Conservation (phyloP, 2,329 filamentous ascomycete genomes). For the Fusarium succisae region DNA sequence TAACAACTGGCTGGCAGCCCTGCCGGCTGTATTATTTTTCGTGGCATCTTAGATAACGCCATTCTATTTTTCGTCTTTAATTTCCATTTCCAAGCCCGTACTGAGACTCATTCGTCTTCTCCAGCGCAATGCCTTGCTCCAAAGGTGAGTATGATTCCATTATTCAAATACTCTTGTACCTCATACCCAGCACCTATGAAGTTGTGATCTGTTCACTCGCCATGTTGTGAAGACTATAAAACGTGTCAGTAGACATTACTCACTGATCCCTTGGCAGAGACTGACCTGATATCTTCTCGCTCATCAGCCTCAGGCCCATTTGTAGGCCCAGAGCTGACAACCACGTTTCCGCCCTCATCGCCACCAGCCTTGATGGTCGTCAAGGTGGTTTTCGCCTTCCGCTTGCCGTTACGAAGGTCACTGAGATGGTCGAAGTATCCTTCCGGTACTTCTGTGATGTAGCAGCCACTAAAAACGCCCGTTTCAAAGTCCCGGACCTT, state of each 20-base stretch:
- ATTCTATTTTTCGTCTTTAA: slow-evolving; percentile 60
- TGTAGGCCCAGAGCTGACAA: slow-evolving; percentile 27
- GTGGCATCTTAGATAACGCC: slow-evolving; percentile 64
- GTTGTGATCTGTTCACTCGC: slow-evolving; percentile 52
- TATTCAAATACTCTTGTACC: slow-evolving; percentile 72
- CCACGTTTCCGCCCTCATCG: slow-evolving; percentile 17
- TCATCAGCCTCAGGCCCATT: slow-evolving; percentile 20
- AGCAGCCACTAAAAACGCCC: neutral
- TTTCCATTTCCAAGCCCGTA: slow-evolving; percentile 73
- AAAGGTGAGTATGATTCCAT: slow-evolving; percentile 72
- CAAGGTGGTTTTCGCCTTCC: slow-evolving; percentile 19
- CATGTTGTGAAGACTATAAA: slow-evolving; percentile 17
- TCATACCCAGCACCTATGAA: slow-evolving; percentile 68
- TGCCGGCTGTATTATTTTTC: slow-evolving; percentile 66
- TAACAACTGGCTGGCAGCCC: slow-evolving; percentile 66
- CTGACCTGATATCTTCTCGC: slow-evolving; percentile 27
- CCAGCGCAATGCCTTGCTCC: slow-evolving; percentile 73
- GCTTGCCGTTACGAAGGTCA: slow-evolving; percentile 73
- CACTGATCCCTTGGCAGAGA: neutral
- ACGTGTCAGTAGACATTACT: neutral
- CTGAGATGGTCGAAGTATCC: slow-evolving; percentile 87
- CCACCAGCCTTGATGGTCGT: slow-evolving; percentile 13
- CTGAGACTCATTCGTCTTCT: slow-evolving; percentile 74
- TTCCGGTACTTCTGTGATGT: slow-evolving; percentile 65
- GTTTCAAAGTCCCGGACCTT: slow-evolving; percentile 73